Evolutionary conservation across 148 eudicot species (phyloP), one percentile per base, ranked within the genome.

Genomic region (Diospyros kaki): DNA sequence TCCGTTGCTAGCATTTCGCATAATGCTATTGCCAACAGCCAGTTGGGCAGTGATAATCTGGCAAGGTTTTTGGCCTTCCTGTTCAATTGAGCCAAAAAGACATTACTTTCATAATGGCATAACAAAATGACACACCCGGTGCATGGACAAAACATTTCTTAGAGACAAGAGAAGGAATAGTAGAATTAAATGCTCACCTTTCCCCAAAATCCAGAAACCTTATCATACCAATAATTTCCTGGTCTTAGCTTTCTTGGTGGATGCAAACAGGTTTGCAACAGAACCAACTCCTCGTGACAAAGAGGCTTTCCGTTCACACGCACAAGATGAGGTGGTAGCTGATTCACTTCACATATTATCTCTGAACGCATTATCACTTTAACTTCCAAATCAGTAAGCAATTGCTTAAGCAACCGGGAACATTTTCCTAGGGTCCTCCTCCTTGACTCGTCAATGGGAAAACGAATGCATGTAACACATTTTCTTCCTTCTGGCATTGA

Each of bases 401-500:
- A 61, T 39, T 77, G 73, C 85, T 71, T 88, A 46, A 92, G 87
- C 83, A 90, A 45, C 71, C 83, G 77, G 0, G 93, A 84, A 77
- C 84, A 78, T 73, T 83, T 89, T 60, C 99, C 99, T 10, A 95
- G 83, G 58, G 79, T 48, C 39, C 77, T 82, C 18, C 95, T 73
- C 70, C 76, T 95, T 0, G 96, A 81, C 73, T 92, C 97, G 17
- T 83, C 77, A 61, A 95, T 81, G 13, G 84, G 78, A 61, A 11
- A 78, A n/a, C 94, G 90, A 13, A 90, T 87, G 76, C 98, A 95
- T 40, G 81, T 62, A 73, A 90, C 72, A 64, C 98, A 95, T 69
- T 95, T 95, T 58, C 98, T 86, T 46, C 98, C 98, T 83, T 92
- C 93, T 1, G 96, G 93, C 98, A 95, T 95, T 6, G 98, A 89